Base-by-base conservation (phyloP, 202 grass and related monocot genomes). In the Zizania palustris region DNA sequence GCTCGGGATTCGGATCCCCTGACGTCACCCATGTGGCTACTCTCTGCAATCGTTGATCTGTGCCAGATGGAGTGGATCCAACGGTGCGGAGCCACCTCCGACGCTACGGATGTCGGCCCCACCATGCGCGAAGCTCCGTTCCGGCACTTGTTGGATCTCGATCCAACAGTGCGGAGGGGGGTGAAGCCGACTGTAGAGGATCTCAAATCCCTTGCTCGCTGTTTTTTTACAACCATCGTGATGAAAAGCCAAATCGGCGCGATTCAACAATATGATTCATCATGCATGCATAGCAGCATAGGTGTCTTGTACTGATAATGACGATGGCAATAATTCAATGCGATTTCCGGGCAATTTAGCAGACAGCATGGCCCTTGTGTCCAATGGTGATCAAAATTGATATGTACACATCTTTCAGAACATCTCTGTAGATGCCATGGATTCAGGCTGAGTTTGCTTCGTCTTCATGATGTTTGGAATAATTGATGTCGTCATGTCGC, bases 381-480 rank as follows among this genome's bases (percentile, higher is more conserved):
- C 13, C 39, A 40, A 20, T 13, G 58, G 67, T 72, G 22, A 10
- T 41, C 37, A 34, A 22, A 41, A 50, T 19, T 60, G 15, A 13
- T 49, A 4, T 45, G 51, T 54, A 9, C 50, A 54, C 50, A n/a
- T 54, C 50, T n/a, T 16, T 19, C 50, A 18, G 3, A n/a, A 7
- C 6, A n/a, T 8, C 18, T 73, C 10, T 41, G 40, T 15, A 9
- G 3, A 34, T 62, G 64, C 19, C 35, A 4, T 83, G 18, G 9
- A 58, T 60, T 16, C 11, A 19, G 38, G 45, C 56, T 57, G 78
- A 58, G 14, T 78, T 82, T 13, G 11, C 68, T 58, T 71, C 39
- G 3, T 43, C 63, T 33, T 80, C 21, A 4, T 35, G 15, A 1
- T 54, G 57, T 10, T n/a, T 40, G 77, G 77, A 43, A 16, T 18